Conservation (phyloP, 352 stramenopile species). For the Globisporangium perplexum region DNA sequence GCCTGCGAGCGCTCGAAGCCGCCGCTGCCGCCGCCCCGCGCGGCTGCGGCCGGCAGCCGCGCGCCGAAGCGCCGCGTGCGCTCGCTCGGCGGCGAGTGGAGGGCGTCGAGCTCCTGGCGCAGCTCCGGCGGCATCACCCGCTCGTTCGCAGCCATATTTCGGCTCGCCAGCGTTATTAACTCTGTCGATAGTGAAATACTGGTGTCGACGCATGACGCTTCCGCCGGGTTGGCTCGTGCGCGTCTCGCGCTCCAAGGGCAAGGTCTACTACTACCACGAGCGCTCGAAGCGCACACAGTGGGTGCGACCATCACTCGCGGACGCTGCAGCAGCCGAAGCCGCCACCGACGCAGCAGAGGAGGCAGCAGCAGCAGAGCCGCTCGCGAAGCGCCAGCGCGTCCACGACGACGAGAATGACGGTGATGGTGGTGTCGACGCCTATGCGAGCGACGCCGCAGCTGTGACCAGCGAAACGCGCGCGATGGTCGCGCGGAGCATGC, state of each 20-base stretch:
- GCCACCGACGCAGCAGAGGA: background rate
- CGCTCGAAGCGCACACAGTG: conserved; percentile 49
- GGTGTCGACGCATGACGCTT: no score
- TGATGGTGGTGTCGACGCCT: background rate
- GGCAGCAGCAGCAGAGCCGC: background rate
- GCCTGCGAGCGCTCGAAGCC: conserved; percentile 1
- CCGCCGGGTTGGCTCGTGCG: conserved; percentile 53
- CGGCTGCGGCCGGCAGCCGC: background rate
- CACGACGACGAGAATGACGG: conserved; percentile 1
- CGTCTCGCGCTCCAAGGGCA: conserved; percentile 62
- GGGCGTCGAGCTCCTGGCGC: background rate
- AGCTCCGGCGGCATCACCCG: background rate
- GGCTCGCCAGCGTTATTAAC: background rate
- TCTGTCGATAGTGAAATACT: background rate
- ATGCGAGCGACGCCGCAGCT: background rate
- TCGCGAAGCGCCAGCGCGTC: conserved; percentile 20
- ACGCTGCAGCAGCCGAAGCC: conserved; percentile 4
- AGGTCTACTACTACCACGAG: conserved; percentile 66
- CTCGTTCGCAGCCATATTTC: conserved; percentile 5
- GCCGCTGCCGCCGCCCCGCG: background rate
- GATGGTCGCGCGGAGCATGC: conserved; percentile 52
- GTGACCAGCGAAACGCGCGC: conserved; percentile 8
- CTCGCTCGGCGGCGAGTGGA: background rate
- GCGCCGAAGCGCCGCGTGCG: background rate
- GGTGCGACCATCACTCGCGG: conserved; percentile 27